A percentile compares a stretch with the other conserved stretches of the same genome.
Evolutionary conservation across 164 flowering plant genomes (phyloP).

Genomic region (Magnolia kwangsiensis): DNA sequence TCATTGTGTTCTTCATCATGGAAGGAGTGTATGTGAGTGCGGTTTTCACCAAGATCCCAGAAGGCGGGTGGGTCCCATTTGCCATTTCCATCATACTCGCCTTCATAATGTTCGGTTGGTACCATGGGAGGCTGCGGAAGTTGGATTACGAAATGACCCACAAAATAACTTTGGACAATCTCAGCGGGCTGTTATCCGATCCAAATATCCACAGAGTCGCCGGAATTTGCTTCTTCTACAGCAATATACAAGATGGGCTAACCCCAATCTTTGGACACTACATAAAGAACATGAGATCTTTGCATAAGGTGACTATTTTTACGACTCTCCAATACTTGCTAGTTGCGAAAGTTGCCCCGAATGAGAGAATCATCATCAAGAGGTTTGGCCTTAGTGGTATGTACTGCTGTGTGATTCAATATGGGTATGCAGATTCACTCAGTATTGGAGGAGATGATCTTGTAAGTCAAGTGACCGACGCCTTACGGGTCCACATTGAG

Average conservation of each 20-base stretch:
- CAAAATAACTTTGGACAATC: constrained; percentile 46
- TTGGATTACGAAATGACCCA: constrained; percentile 59
- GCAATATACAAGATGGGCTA: constrained; percentile 69
- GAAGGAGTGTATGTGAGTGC: constrained; percentile 79
- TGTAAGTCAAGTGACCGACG: constrained; percentile 41
- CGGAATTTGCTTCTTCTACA: constrained; percentile 76
- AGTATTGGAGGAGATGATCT: constrained; percentile 53
- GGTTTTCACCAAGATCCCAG: constrained; percentile 57
- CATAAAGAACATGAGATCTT: constrained; percentile 65
- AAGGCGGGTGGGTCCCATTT: constrained; percentile 92
- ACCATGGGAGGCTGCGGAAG: constrained; percentile 74
- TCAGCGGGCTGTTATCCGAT: constrained; percentile 40
- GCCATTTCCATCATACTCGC: constrained; percentile 76
- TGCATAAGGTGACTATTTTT: constrained; percentile 64
- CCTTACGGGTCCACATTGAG: constrained; percentile 32
- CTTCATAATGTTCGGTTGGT: constrained; percentile 83
- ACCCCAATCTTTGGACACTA: constrained; percentile 73
- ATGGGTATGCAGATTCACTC: constrained; percentile 69
- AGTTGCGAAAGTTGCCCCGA: constrained; percentile 61
- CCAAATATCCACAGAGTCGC: constrained; percentile 68
- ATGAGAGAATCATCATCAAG: constrained; percentile 52
- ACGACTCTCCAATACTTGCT: constrained; percentile 59
- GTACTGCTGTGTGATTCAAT: constrained; percentile 62
- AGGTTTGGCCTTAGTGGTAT: constrained; percentile 52
- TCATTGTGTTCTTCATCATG: constrained; percentile 49